Base-by-base conservation (phyloP, 2,329 filamentous ascomycete species). In the Colletotrichum magnum region DNA sequence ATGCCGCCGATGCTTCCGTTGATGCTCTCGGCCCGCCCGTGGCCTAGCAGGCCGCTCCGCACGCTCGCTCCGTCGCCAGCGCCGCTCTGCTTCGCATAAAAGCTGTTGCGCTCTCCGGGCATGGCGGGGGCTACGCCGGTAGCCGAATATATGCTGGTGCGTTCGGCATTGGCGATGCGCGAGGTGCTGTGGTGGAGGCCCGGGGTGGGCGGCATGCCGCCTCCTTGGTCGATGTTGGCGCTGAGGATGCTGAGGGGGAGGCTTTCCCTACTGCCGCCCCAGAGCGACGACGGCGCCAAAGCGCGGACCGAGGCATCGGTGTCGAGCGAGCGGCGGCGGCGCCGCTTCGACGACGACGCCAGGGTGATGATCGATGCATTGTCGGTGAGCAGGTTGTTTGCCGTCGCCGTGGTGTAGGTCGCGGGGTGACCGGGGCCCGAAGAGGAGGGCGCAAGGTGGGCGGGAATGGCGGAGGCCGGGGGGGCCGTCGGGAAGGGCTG, bases 281-380 rank as follows among this genome's bases (percentile, higher is more conserved):
- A 96, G 5, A 95, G 85, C 0, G 93, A 95, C 0, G 92, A 94
- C 0, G 93, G 93, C 1, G 94, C 92, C n/a, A 97, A 83, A 2
- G 94, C 94, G 51, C 94, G 92, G 47, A 96, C 93, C 0, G 93
- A 95, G 5, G 94, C 94, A 77, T 96, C 93, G 0, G 94, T 96
- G 78, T 96, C 94, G 80, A 95, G 90, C 36, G 93, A 95, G 69
- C 93, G 89, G 57, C 93, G 88, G 43, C 94, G 90, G 32, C 91
- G 88, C 45, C 92, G 89, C 81, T 95, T 94, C 72, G 92, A 94
- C 0, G 93, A 95, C 4, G 93, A 95, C 2, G 94, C 94, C 15
- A 97, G 85, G 0, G 94, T 97, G 69, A 97, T 82, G 73, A 97
- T 95, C 28, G 93, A 95, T 24, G 94, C 94, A 77, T 97, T 94